Percentiles rank a stretch among this genome's conserved stretches.
phyloP scores from a whole-genome alignment of 1,139 yeast genomes.

The Hansenula sp. region DNA sequence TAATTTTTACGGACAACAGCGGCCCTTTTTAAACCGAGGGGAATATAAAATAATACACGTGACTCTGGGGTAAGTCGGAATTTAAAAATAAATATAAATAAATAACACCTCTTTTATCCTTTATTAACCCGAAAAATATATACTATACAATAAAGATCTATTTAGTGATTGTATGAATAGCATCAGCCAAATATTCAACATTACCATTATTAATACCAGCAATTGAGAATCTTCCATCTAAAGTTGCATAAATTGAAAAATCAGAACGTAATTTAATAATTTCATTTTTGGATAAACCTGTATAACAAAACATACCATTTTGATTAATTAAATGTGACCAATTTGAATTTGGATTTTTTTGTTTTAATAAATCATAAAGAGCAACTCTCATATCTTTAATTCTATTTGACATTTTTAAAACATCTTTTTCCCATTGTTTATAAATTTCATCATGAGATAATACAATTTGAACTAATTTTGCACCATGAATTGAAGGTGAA shows the following conservation, averaged over 20 bases:
- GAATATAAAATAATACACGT: no score
- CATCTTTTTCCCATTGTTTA: slow-evolving; percentile 74
- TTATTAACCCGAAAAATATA: no score
- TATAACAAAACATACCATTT: slow-evolving; percentile 95
- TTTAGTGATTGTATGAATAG: slow-evolving; percentile 52
- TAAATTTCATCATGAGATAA: slow-evolving; percentile 59
- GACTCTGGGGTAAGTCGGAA: no score
- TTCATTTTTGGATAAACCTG: slow-evolving; percentile 72
- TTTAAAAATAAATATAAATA: no score
- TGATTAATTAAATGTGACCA: slow-evolving; percentile 89
- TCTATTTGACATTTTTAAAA: slow-evolving; percentile 71
- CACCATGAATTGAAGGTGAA: slow-evolving; percentile 93
- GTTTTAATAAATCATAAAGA: slow-evolving; percentile 49
- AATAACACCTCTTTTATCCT: no score
- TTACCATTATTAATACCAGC: slow-evolving; percentile 82
- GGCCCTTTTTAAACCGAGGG: no score
- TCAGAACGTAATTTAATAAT: slow-evolving; percentile 65
- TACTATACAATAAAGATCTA: no score
- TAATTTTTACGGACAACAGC: no score
- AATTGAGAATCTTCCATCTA: slow-evolving; percentile 88
- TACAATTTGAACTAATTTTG: slow-evolving; percentile 78
- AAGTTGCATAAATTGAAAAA: slow-evolving; percentile 77
- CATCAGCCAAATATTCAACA: slow-evolving; percentile 76
- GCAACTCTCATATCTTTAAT: slow-evolving; percentile 64
- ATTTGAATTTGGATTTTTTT: slow-evolving; percentile 52